These are phyloP conservation scores for Trametes cingulata DNA, from an alignment of 768 basidiomycete genomes.

Conservation along the genomic window DNA sequence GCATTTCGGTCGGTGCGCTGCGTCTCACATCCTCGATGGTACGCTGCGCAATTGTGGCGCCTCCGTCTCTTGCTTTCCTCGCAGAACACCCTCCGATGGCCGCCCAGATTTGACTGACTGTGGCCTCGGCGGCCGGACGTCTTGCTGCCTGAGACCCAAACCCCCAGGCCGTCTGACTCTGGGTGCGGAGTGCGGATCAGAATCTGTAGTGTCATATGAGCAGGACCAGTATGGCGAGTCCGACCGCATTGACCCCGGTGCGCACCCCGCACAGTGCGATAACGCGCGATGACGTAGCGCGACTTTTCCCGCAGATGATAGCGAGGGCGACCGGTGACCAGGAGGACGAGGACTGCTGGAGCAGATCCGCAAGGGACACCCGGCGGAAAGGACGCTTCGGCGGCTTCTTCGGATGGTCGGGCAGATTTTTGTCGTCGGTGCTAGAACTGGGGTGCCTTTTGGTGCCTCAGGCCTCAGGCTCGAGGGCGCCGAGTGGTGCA, in stretches of 20 bases:
- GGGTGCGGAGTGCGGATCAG: neutral
- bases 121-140: no score
- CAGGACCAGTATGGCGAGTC: neutral
- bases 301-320: no score
- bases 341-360: neutral
- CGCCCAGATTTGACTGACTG: neutral
- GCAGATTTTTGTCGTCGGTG: neutral
- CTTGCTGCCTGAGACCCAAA: no score
- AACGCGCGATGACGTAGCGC: no score
- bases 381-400: neutral
- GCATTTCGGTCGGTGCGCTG: no score
- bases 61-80: neutral
- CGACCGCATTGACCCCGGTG: neutral
- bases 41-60: neutral
- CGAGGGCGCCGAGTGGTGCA: no score
- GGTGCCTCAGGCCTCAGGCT: no score
- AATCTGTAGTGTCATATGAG: conserved; percentile 5
- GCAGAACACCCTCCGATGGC: neutral
- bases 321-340: neutral
- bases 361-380: neutral
- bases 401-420: neutral
- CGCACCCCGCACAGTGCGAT: no score
- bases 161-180: neutral
- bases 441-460: no score
- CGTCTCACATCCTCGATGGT: neutral